Conservation (phyloP, 2,329 filamentous ascomycete species). For the Pleoardoris graminearum region DNA sequence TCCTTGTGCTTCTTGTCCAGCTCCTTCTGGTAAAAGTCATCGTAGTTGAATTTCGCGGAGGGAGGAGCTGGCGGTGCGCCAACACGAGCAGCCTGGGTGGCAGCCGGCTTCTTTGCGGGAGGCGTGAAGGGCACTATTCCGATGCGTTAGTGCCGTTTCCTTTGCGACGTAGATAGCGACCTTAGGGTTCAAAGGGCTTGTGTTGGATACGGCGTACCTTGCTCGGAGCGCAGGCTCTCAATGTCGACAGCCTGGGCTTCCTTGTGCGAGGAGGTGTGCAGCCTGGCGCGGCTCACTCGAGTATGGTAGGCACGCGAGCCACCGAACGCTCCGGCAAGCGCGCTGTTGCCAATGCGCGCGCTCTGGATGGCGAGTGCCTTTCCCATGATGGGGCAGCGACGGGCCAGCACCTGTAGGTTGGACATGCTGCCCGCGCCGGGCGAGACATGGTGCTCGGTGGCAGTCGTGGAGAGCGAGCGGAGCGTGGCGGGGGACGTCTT, state of each 20-base stretch:
- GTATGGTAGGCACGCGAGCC: conserved; percentile 54
- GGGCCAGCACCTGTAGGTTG: conserved; percentile 90
- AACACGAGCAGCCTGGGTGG: conserved; percentile 28
- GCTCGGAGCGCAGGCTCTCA: conserved; percentile 37
- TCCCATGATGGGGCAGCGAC: conserved; percentile 97
- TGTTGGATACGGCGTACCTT: conserved; percentile 45
- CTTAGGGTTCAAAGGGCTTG: neutral
- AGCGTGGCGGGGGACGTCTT: conserved; percentile 90
- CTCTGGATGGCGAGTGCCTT: conserved; percentile 90
- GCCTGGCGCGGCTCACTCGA: conserved; percentile 65
- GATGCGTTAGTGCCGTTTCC: conserved; percentile 1
- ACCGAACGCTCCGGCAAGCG: conserved; percentile 54
- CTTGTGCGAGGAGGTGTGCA: conserved; percentile 79
- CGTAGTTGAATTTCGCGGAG: conserved; percentile 78
- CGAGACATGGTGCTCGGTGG: conserved; percentile 66
- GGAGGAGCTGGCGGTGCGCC: conserved; percentile 54
- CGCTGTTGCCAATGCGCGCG: conserved; percentile 52
- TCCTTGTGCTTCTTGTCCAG: conserved; percentile 99
- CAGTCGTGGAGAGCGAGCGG: conserved; percentile 80
- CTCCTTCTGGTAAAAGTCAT: conserved; percentile 83
- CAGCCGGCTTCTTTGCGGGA: conserved; percentile 29
- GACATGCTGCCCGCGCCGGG: conserved; percentile 92
- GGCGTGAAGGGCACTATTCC: conserved; percentile 39
- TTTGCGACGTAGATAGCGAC: neutral
- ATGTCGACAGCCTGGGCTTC: conserved; percentile 78